A percentile compares a stretch with the other conserved stretches of the same genome.
These are phyloP conservation scores for Phytophthora cryptogea DNA, from an alignment of 352 stramenopile species.

Conservation along the genomic window DNA sequence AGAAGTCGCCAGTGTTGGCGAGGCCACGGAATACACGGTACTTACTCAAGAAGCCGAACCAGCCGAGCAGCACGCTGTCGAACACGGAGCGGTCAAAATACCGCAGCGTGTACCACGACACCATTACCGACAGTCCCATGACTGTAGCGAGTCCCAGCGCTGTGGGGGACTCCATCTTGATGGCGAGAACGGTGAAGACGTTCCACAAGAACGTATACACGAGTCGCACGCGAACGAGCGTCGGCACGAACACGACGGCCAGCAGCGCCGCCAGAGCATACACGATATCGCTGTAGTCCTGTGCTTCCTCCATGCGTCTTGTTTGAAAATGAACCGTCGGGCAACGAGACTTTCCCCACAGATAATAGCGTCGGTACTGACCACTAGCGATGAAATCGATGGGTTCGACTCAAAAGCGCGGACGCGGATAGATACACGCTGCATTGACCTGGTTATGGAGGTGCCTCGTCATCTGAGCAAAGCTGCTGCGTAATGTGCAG, in stretches of 20 bases:
- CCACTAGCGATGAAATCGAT: conserved; percentile 21
- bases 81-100: conserved; percentile 38
- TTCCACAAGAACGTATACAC: conserved; percentile 37
- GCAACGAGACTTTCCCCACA: not conserved
- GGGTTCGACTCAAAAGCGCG: conserved; percentile 2
- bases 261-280: conserved; percentile 20
- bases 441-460: conserved; percentile 14
- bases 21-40: conserved; percentile 30
- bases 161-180: conserved; percentile 25
- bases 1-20: conserved; percentile 27
- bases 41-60: conserved; percentile 38
- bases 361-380: conserved; percentile 8
- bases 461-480: conserved; percentile 8
- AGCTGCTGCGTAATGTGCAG: conserved; percentile 12
- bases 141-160: conserved; percentile 34
- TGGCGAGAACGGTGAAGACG: conserved; percentile 27
- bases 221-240: conserved; percentile 24
- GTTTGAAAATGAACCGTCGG: conserved; percentile 14
- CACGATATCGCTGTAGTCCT: conserved; percentile 19
- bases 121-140: conserved; percentile 37
- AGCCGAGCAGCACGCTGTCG: conserved; percentile 38
- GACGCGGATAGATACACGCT: conserved; percentile 21
- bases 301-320: conserved; percentile 14
- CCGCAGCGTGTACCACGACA: conserved; percentile 41
- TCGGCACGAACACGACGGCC: conserved; percentile 26